Percentiles rank a stretch among this genome's conserved stretches.
phyloP scores from a whole-genome alignment of 202 grass and related monocot species.

The Tripidium arundinaceum region DNA sequence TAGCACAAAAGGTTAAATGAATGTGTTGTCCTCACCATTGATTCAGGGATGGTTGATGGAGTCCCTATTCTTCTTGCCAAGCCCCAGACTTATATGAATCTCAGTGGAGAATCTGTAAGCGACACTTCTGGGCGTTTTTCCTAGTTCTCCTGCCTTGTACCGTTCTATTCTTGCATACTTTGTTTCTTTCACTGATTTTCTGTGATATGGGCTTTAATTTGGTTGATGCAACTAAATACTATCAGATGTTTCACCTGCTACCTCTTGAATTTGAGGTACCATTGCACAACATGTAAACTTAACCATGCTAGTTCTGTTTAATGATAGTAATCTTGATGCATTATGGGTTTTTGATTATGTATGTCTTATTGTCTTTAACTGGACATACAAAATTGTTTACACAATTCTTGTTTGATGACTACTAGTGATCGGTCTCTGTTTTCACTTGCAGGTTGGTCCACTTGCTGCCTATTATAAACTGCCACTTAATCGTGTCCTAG shows the following conservation, averaged over 20 bases:
- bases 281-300: background rate
- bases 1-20: background rate
- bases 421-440: background rate
- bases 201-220: background rate
- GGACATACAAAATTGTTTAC: conserved; percentile 2
- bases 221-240: background rate
- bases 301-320: background rate
- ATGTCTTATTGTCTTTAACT: background rate
- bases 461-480: conserved; percentile 97
- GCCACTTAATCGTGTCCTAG: conserved; percentile 73
- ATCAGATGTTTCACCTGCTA: conserved; percentile 5
- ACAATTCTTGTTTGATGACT: conserved; percentile 1
- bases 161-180: background rate
- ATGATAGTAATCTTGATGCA: background rate
- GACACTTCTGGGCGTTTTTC: background rate
- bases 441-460: conserved; percentile 56
- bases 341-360: background rate
- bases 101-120: conserved; percentile 95
- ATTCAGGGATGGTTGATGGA: conserved; percentile 67
- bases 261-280: conserved; percentile 7
- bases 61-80: conserved; percentile 77
- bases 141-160: background rate
- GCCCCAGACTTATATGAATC: conserved; percentile 92
- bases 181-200: background rate
- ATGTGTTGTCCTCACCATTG: conserved; percentile 19